Evolutionary conservation across 1,139 yeast genomes (phyloP), one percentile per base, ranked within the genome.

Genomic region (Blastobotrys arbuscula): DNA sequence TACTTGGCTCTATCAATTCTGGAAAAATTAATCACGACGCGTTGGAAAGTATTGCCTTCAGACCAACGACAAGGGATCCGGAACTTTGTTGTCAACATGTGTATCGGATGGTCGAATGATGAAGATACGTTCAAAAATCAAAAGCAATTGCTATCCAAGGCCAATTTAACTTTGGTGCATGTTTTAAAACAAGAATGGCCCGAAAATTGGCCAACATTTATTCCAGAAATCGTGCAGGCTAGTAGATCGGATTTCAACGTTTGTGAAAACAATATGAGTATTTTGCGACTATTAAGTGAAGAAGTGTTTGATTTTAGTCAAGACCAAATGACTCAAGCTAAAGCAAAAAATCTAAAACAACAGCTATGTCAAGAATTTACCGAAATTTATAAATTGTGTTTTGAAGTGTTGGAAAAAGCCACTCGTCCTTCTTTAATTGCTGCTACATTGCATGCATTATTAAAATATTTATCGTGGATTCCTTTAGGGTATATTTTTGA

Each of bases 161-260:
- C 92, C 59, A 96, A 92, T 69, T 76, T 92, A 64, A 92, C 97
- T 7, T 74, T 92, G 62, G 98, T 92, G 36, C 95, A 92, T 62
- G 83, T 92, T 47, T 78, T 92, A 62, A 92, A 92, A 65, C 97
- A 94, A 69, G 99, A 92, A 65, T 92, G 99, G 99, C 99, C 99
- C 37, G 89, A 83, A 59, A 86, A 89, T 64, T 92, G 99, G 99
- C 97, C 97, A 20, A 87, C 85, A 59, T 92, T 94, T 62, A 84
- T 92, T 48, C 96, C 97, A 13, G 98, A 94, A 65, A 79, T 92
- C 54, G 94, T 92, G 40, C 77, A 77, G 55, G 83, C 95, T 56
- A 84, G 95, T 47, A 79, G 88, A 55, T 81, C 94, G 18, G 84
- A 95, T 39, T 80, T 85, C 67, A 90, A 89, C 60, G 96, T 92